Evolutionary conservation across 495 filamentous ascomycete genomes (phyloP).

Genomic region (Geoglossum glabrum): DNA sequence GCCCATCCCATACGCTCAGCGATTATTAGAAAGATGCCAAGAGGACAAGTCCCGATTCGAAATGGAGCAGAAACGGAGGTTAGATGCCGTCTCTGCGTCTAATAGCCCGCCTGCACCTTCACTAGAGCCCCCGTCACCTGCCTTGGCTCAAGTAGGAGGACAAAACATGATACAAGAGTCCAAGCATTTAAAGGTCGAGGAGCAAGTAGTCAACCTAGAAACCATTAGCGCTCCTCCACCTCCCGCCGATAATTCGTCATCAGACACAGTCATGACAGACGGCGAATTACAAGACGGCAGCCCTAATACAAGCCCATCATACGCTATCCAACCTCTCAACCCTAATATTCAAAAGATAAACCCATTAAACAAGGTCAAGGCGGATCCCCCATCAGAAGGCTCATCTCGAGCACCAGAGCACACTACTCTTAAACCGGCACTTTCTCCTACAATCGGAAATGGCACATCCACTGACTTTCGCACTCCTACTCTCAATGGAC

Average conservation of each 20-base stretch:
- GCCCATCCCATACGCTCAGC: constrained; percentile 25
- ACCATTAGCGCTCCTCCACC: constrained; percentile 7
- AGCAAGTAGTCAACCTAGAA: not conserved
- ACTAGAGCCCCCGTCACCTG: constrained; percentile 4
- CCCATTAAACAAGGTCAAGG: not conserved
- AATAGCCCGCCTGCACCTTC: not conserved
- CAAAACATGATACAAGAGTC: not conserved
- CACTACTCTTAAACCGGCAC: not conserved
- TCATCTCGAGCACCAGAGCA: not conserved
- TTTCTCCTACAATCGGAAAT: not conserved
- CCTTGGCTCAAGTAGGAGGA: not conserved
- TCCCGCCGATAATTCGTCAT: not conserved
- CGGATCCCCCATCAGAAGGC: not conserved
- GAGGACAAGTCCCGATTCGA: constrained; percentile 16
- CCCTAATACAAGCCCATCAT: not conserved
- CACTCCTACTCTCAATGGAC: constrained; percentile 6
- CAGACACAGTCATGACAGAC: not conserved
- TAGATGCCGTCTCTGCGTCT: constrained; percentile 9
- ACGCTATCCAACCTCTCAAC: not conserved
- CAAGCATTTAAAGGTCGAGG: not conserved
- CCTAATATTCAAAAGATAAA: not conserved
- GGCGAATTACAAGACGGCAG: not conserved
- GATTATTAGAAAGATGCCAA: constrained; percentile 26
- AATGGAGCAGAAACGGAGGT: constrained; percentile 16
- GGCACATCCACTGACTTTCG: not conserved